phyloP scores from a whole-genome alignment of 2,329 filamentous ascomycete genomes.

The Huntiella bhutanensis region DNA sequence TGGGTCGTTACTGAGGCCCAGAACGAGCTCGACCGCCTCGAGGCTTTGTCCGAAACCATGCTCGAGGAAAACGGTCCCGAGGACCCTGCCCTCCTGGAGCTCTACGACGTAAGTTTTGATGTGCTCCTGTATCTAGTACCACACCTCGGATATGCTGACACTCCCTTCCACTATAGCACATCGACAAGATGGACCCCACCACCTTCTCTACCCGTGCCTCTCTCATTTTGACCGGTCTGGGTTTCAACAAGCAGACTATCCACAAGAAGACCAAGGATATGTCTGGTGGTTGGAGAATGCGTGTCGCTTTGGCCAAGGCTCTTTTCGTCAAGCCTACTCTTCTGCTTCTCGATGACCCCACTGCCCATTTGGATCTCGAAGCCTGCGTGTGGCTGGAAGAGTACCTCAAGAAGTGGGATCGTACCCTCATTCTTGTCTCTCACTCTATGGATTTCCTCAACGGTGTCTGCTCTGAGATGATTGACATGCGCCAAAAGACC shows the following conservation, averaged over 20 bases:
- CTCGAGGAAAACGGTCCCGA: slow-evolving; percentile 87
- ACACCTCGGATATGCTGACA: slow-evolving; percentile 12
- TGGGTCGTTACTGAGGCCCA: slow-evolving; percentile 95
- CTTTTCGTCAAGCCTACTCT: slow-evolving; percentile 96
- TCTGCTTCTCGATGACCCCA: slow-evolving; percentile 91
- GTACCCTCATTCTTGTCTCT: slow-evolving; percentile 86
- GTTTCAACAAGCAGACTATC: slow-evolving; percentile 97
- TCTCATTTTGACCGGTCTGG: slow-evolving; percentile 92
- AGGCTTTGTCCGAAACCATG: slow-evolving; percentile 73
- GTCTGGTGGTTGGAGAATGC: slow-evolving; percentile 99
- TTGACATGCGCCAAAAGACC: slow-evolving; percentile 82
- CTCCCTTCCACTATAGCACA: slow-evolving; percentile 41
- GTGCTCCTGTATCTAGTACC: neutral
- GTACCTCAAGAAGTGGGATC: slow-evolving; percentile 99
- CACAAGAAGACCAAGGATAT: slow-evolving; percentile 99
- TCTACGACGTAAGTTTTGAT: slow-evolving; percentile 63
- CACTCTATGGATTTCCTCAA: slow-evolving; percentile 99
- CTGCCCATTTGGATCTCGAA: slow-evolving; percentile 96
- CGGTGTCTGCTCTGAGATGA: slow-evolving; percentile 95
- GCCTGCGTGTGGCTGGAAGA: slow-evolving; percentile 99
- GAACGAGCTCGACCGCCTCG: slow-evolving; percentile 76
- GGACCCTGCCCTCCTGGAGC: slow-evolving; percentile 70
- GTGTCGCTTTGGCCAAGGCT: slow-evolving; percentile 90
- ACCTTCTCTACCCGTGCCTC: slow-evolving; percentile 93
- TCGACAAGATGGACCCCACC: slow-evolving; percentile 96